Evolutionary conservation across 2,329 filamentous ascomycete genomes (phyloP), one percentile per base, ranked within the genome.

Genomic region (Claviceps purpurea): DNA sequence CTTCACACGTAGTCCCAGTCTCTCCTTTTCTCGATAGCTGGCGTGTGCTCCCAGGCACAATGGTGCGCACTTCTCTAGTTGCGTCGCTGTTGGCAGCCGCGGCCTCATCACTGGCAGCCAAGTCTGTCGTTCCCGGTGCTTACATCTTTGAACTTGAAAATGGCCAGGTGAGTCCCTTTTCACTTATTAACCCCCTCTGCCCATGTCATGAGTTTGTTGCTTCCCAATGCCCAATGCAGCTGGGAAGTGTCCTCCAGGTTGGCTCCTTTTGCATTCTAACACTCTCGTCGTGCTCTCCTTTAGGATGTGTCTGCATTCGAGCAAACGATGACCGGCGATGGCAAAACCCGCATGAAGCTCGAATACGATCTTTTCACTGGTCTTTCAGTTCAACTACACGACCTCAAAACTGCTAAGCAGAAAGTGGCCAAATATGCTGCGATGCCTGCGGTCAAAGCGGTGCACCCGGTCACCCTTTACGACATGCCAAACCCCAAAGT

Each of bases 321-420:
- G 68, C 26, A 43, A 5, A 40, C 52, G 2, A 43, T 59, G 30
- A 41, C 52, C 4, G 47, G 63, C n/a, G 65, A 73, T 46, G 73
- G 71, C 45, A 60, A 64, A 42, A 69, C 70, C 47, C 73, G 73
- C 50, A 70, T 74, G 68, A 70, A 71, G 52, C 68, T 77, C 53
- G 65, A 74, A 56, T 75, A 69, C 58, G 67, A 70, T 56, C 65
- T 79, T 18, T 79, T 79, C 69, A 75, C 73, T 58, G 76, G 76
- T 50, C 71, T 70, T 2, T 78, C 77, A 1, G 72, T 79, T 54
- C 70, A 76, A 58, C 71, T 79, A 60, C 65, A 73, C 50, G 68
- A 78, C 52, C 49, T 68, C 45, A 62, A 68, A n/a, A 69, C 66
- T 26, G 70, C 74, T 34, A 68, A 73, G 24, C 63, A 70, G 37